Evolutionary conservation across 768 basidiomycete genomes (phyloP).

Genomic region (Podaxis pistillaris): DNA sequence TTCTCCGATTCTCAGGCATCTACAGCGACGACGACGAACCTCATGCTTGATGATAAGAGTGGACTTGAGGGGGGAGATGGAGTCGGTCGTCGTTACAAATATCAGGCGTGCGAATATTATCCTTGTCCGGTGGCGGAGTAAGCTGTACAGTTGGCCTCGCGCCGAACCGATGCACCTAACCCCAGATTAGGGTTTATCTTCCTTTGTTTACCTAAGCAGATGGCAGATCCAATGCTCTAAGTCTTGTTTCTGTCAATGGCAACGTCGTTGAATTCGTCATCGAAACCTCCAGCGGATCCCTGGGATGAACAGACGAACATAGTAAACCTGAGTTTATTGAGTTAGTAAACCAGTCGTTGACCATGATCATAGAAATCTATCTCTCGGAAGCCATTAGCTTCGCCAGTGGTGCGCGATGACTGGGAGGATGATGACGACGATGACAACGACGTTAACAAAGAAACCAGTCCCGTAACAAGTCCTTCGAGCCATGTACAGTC

Average conservation of each 20-base stretch:
- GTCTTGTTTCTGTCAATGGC: constrained; percentile 4
- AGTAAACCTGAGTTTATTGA: constrained; percentile 6
- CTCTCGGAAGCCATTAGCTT: constrained; percentile 12
- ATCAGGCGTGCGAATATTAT: neutral
- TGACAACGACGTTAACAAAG: constrained; percentile 28
- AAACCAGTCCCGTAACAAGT: neutral
- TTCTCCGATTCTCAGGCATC: neutral
- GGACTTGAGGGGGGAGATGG: constrained; percentile 24
- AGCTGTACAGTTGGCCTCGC: constrained; percentile 13
- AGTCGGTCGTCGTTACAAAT: neutral
- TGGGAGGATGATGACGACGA: constrained; percentile 61
- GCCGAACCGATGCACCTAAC: neutral
- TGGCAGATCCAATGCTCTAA: neutral
- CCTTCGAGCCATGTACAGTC: neutral
- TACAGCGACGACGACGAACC: constrained; percentile 18
- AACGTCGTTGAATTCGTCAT: constrained; percentile 8
- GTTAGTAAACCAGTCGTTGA: neutral
- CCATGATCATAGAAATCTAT: neutral
- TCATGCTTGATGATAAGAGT: constrained; percentile 24
- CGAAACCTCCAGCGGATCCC: constrained; percentile 3
- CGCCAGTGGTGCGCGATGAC: constrained; percentile 38
- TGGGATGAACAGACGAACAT: constrained; percentile 7
- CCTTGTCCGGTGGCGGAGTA: constrained; percentile 11
- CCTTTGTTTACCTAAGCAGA: constrained; percentile 2
- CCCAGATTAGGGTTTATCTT: neutral